Evolutionary conservation across 495 filamentous ascomycete species (phyloP), one percentile per base, ranked within the genome.

Genomic region (Glutinoglossum americanum): DNA sequence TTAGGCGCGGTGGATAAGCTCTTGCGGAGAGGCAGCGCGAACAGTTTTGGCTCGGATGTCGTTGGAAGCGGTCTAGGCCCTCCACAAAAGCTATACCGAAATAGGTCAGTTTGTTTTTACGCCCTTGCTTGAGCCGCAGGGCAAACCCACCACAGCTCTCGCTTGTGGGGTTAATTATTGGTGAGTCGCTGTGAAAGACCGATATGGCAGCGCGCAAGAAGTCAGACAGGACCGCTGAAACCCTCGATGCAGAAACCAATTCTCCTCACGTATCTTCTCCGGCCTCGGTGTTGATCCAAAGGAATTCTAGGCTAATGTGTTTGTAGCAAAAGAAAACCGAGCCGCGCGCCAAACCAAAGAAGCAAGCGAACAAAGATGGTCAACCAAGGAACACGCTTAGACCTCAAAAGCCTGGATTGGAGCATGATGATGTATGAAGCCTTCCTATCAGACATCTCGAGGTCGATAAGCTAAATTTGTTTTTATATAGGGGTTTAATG

Each of bases 401-500:
- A 56, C 54, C 37, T 54, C 9, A 59, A 55, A 9, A 62, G 60
- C 23, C 39, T 51, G 48, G 21, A 48, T 19, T 44, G 48, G 48
- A 56, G 56, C 37, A 55, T 55, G 61, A 49, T 61, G 28, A 59
- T 62, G 44, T 62, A 30, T 25, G 53, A 58, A 44, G 45, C 54
- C 44, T 33, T 54, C 23, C 63, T 55, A 60, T 56, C 21, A 45
- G 41, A 23, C 13, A n/a, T 45, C 41, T 23, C n/a, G n/a, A 21
- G 9, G 21, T 45, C 9, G 41, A 10, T 4, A 10, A 21, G 17
- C 19, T 45, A 45, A 45, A 3, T 45, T 23, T 21, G 21, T 45
- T 45, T 6, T 45, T 5, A 45, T 17, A 37, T 53, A 68, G 60
- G 64, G 60, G 9, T 95, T 95, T 64, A 85, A 94, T 70, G 87